Base-by-base conservation (phyloP, 1,139 yeast genomes). In the Protomyces inundatus region DNA sequence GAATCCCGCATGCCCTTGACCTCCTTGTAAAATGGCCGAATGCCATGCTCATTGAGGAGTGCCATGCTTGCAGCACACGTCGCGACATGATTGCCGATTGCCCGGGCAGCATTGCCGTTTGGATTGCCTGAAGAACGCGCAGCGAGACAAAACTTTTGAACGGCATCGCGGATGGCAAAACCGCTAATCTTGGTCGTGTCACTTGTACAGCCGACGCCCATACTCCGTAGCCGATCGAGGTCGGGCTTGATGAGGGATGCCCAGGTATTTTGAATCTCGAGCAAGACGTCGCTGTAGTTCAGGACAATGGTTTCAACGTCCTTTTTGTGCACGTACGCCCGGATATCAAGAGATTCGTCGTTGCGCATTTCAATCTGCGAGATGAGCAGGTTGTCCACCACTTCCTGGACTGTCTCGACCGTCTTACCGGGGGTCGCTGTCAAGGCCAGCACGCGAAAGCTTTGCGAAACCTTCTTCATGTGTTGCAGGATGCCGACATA, bases 381-480 rank as follows among this genome's bases (percentile, higher is more conserved):
- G 1, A 95, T 87, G 56, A 76, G 76, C 66, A 95, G 76, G 70
- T 89, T 89, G 64, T 83, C 81, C 1, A 93, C 84, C 42, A 93
- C 86, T 62, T 84, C 87, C 73, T 95, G 98, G 0, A 95, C 95
- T 0, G 95, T 90, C 66, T 88, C 96, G 1, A 90, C 82, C 65
- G 87, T 87, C 0, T 95, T 64, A 9, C 72, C 72, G 0, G 99
- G 99, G 0, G 99, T 95, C 0, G 99, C 99, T 0, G 98, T 90
- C 67, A 95, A 77, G 0, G 97, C 98, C 60, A 93, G 74, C 0
- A 90, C 79, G 55, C 98, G 78, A 69, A 84, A 87, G 0, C 90
- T 84, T 0, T 80, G 76, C 70, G 86, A 87, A 71, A 84, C 85
- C 64, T 90, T 75, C 39, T 80, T 78, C 52, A 91, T 73, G 69